Evolutionary conservation across 1,139 yeast species (phyloP), one percentile per base, ranked within the genome.

Genomic region (Diutina pseudorugosa): DNA sequence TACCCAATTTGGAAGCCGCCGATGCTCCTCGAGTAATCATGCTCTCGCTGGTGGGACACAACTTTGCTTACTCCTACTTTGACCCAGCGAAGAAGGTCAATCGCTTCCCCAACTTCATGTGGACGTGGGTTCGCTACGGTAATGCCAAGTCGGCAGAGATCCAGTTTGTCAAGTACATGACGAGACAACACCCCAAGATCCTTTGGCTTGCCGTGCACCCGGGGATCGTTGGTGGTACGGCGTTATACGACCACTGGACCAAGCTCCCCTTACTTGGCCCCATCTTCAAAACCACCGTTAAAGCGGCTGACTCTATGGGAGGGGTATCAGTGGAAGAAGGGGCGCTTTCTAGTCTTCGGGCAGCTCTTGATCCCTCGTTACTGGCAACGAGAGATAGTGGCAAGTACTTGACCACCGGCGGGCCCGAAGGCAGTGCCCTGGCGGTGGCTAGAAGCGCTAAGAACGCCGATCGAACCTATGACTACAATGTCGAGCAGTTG

Each of bases 161-260:
- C 50, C 75, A 70, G 52, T 60, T 66, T 51, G 59, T 65, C 49
- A 64, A 61, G 52, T 58, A 61, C 47, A 60, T 70, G 40, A 69
- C 69, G 2, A 53, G 58, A 41, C 57, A 61, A 42, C 57, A 67
- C 53, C 75, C 75, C 1, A 60, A 67, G 4, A 67, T 72, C 23
- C 60, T 71, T 43, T 60, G 65, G n/a, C 54, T 68, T 16, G 57
- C 75, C 0, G 66, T 71, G 2, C 77, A 73, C 53, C 77, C 77
- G 0, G 77, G 77, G 1, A 57, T 73, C 16, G 65, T 72, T 52
- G 55, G 66, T 20, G 66, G 64, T n/a, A 71, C 76, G 2, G 68
- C 62, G 25, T 63, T 73, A 51, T 71, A 68, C 57, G 61, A 62
- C 52, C 57, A 65, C 55, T 68, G 70, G 70, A 64, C 61, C 50